Evolutionary conservation across 306 rosid species (phyloP), one percentile per base, ranked within the genome.

Genomic region (Canavalia gladiata): DNA sequence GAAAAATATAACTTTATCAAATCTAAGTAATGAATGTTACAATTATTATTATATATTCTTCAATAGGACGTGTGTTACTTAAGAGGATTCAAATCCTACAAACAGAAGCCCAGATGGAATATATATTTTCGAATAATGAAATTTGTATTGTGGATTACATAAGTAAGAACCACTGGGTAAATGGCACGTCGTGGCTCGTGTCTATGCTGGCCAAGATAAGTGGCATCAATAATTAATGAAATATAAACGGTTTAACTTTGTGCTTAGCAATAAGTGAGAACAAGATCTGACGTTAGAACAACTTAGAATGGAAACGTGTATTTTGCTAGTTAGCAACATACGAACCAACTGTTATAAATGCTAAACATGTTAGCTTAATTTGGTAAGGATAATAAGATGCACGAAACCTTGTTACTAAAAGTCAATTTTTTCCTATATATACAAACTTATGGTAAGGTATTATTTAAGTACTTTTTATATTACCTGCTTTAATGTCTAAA

Each of bases 371-470:
- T 46, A 45, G 68, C 79, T 72, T 57, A 65, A 66, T 54, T 57
- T 41, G 85, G 83, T 47, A 57, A 70, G 41, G 46, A 75, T 43
- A 47, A 81, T 18, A 2, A 47, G 83, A 66, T 77, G 68, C 84
- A 76, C 83, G 75, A 54, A 69, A 70, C 76, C 82, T 69, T 29
- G 8, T 30, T 11, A 4, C 73, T 43, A 33, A 85, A 73, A 72
- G 54, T 65, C 68, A 25, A 9, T 25, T 0, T 25, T 55, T 39
- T 41, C 6, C 37, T 5, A 45, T 45, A 2, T 2, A 57, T 18
- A 18, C 25, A 57, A 28, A 12, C 5, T 11, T 5, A 29, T 47
- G 29, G 12, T 30, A 47, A 47, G 4, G 30, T 63, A 13, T 0
- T 62, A 1, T 33, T 60, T 2, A 58, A 58, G 7, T 28, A 28